Evolutionary conservation across 2,329 filamentous ascomycete genomes (phyloP).

Genomic region (Aspergillus alliaceus): DNA sequence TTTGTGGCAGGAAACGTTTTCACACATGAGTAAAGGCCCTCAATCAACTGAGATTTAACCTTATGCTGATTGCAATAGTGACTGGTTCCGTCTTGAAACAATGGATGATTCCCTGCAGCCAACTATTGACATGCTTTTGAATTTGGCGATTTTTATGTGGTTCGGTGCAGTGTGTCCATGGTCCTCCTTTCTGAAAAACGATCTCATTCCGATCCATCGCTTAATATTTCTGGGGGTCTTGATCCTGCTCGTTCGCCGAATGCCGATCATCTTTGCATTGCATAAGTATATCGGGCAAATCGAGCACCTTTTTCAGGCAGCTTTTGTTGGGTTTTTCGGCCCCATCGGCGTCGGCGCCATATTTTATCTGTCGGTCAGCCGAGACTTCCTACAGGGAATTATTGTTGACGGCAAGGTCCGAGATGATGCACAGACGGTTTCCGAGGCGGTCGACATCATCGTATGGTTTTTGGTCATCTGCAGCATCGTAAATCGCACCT

Average conservation of each 20-base stretch:
- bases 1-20: constrained; percentile 91
- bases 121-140: constrained; percentile 91
- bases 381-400: constrained; percentile 67
- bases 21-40: constrained; percentile 70
- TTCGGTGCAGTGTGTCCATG: constrained; percentile 85
- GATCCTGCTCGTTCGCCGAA: constrained; percentile 72
- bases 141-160: constrained; percentile 87
- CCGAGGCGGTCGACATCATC: constrained; percentile 67
- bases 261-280: constrained; percentile 73
- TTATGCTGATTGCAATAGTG: constrained; percentile 42
- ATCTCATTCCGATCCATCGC: constrained; percentile 70
- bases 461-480: constrained; percentile 86
- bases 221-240: constrained; percentile 72
- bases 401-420: constrained; percentile 61
- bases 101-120: constrained; percentile 90
- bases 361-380: constrained; percentile 81
- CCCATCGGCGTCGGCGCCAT: constrained; percentile 88
- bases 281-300: constrained; percentile 79
- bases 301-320: constrained; percentile 68
- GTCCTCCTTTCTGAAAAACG: constrained; percentile 66
- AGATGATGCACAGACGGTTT: constrained; percentile 64
- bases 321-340: constrained; percentile 90
- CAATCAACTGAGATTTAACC: background rate
- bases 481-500: constrained; percentile 63
- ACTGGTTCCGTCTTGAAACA: constrained; percentile 90